Percentiles rank a stretch among this genome's conserved stretches.
Conservation (phyloP, 495 filamentous ascomycete species). For the Neurospora tetrasperma region DNA sequence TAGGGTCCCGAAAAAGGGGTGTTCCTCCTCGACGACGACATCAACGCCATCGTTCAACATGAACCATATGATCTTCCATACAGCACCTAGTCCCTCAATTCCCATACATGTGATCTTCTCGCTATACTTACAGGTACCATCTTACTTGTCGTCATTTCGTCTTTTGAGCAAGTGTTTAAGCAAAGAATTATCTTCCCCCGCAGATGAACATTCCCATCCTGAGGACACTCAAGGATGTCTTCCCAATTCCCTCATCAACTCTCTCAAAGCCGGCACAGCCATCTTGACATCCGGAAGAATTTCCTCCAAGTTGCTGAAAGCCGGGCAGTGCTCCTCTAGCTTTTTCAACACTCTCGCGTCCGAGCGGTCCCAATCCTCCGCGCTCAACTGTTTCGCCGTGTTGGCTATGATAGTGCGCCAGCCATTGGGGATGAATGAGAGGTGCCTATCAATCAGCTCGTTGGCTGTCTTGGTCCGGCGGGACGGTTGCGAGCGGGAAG, state of each 20-base stretch:
- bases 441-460: not conserved
- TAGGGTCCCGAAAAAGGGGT: not conserved
- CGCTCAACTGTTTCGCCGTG: not conserved
- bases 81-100: not conserved
- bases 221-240: not conserved
- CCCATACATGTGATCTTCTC: not conserved
- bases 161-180: not conserved
- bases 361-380: not conserved
- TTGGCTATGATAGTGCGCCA: not conserved
- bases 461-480: not conserved
- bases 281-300: not conserved
- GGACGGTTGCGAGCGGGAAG: not conserved
- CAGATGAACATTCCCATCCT: not conserved
- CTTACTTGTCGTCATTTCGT: fast-evolving
- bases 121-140: fast-evolving
- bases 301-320: not conserved
- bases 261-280: not conserved
- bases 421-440: not conserved
- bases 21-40: not conserved
- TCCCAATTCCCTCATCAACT: not conserved
- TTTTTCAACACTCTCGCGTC: not conserved
- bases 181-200: not conserved
- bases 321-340: not conserved
- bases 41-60: not conserved
- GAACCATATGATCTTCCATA: not conserved